Base-by-base conservation (phyloP, 1,284 basidiomycete species). In the Cutaneotrichosporon cutaneum region DNA sequence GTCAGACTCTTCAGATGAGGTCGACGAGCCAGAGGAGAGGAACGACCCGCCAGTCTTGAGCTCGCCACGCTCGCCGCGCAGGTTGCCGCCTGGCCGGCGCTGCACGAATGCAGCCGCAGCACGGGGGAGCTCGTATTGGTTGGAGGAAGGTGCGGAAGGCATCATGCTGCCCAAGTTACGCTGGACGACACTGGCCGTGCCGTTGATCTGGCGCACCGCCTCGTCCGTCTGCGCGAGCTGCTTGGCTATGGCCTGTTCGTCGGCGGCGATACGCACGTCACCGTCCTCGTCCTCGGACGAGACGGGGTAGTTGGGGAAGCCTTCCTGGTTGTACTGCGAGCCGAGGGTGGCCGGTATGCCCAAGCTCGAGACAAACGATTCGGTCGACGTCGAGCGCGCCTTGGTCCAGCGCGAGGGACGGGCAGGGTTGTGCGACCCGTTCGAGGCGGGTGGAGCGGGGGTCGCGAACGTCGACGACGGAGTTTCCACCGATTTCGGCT, bases 1-100 rank as follows among this genome's bases (percentile, higher is more conserved):
- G 57, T 78, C 76, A 10, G 69, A 71, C 60, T 78, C 77, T 45
- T 78, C 77, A 0, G 74, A 76, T 10, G 72, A 75, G 0, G 73
- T 75, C 22, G 73, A 73, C 14, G 64, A 66, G 14, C 64, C 64
- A 13, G 64, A 66, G 6, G 61, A 63, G 22, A 66, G 61, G 39
- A 66, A 66, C 27, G 64, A 66, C 10, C 64, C 56, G 4, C 64
- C 64, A 0, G 64, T 61, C 22, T 39, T 39, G 21, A 63, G 58
- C 18, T 57, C 53, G 18, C 58, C 51, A 14, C 55, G 26, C 11
- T 68, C 70, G 48, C 72, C 70, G n/a, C 70, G 73, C 1, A 63
- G 65, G 8, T 48, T 39, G 16, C 36, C 44, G 22, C 26, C 18
- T 11, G 52, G 52, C 13, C 32, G 59, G n/a, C 61, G 64, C n/a